A percentile compares a stretch with the other conserved stretches of the same genome.
These are phyloP conservation scores for Ogataea zsoltii DNA, from an alignment of 805 yeast species.

Conservation along the genomic window DNA sequence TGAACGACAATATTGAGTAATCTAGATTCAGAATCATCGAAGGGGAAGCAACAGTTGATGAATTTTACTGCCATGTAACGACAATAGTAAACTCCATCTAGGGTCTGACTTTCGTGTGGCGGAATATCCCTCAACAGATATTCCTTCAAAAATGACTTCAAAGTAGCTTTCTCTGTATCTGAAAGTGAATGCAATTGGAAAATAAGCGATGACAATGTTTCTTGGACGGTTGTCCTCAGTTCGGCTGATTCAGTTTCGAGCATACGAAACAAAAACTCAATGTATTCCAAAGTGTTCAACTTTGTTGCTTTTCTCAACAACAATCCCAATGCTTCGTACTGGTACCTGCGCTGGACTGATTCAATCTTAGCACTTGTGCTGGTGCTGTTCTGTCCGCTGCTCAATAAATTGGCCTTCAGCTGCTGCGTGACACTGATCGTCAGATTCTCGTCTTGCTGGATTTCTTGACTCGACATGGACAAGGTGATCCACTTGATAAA, in stretches of 20 bases:
- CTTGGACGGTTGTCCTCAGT: conserved; percentile 67
- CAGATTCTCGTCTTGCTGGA: conserved; percentile 29
- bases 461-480: conserved; percentile 15
- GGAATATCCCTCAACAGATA: conserved; percentile 1
- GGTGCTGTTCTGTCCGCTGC: conserved; percentile 37
- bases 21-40: conserved; percentile 67
- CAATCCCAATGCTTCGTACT: conserved; percentile 79
- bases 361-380: conserved; percentile 24
- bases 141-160: conserved; percentile 39
- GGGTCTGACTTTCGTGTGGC: conserved; percentile 31
- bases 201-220: conserved; percentile 61
- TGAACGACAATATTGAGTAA: conserved; percentile 63
- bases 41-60: conserved; percentile 62
- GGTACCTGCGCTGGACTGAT: conserved; percentile 54
- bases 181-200: conserved; percentile 47
- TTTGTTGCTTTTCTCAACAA: conserved; percentile 49
- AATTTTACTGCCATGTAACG: conserved; percentile 68
- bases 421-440: conserved; percentile 49
- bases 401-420: conserved; percentile 48
- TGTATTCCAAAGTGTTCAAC: conserved; percentile 48
- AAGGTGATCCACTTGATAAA: conserved; percentile 64
- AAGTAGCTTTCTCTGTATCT: conserved; percentile 36
- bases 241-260: conserved; percentile 64
- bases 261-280: conserved; percentile 71
- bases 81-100: conserved; percentile 37